Evolutionary conservation across 495 filamentous ascomycete genomes (phyloP).

Genomic region (Cudoniella acicularis): DNA sequence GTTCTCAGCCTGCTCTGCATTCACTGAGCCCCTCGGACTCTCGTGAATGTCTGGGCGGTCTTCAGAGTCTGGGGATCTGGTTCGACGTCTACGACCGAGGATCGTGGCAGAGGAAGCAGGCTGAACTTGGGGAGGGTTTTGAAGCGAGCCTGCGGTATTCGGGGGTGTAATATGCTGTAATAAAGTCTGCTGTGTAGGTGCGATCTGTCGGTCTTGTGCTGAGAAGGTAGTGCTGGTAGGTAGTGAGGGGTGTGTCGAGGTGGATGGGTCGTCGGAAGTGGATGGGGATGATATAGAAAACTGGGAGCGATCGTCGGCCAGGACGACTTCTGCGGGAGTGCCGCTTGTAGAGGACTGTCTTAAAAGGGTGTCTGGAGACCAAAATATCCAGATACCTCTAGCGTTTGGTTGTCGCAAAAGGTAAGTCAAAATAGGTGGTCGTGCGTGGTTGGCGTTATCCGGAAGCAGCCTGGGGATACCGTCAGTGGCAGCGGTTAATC

Average conservation of each 20-base stretch:
- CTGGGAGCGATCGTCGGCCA: slow-evolving; percentile 42
- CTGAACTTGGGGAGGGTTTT: slow-evolving; percentile 9
- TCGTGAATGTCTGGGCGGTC: slow-evolving; percentile 10
- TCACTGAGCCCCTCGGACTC: slow-evolving; percentile 10
- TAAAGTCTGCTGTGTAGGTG: background rate
- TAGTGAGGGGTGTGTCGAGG: slow-evolving; percentile 34
- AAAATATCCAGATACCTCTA: slow-evolving; percentile 1
- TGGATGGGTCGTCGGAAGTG: slow-evolving; percentile 41
- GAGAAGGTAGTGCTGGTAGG: slow-evolving; percentile 36
- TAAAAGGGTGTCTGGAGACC: slow-evolving; percentile 6
- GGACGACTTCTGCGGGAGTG: slow-evolving; percentile 37
- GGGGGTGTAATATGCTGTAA: slow-evolving; percentile 10
- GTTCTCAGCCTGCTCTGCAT: slow-evolving; percentile 7
- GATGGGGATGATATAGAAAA: slow-evolving; percentile 25
- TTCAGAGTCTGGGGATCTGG: slow-evolving; percentile 9
- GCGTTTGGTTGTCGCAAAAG: background rate
- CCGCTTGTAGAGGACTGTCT: slow-evolving; percentile 18
- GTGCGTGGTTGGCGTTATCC: slow-evolving; percentile 11
- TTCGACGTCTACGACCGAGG: slow-evolving; percentile 26
- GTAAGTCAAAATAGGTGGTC: background rate
- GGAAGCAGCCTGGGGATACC: background rate
- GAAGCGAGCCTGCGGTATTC: slow-evolving; percentile 8
- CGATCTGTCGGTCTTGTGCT: slow-evolving; percentile 23
- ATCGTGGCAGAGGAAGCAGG: slow-evolving; percentile 10
- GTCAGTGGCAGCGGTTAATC: background rate